Evolutionary conservation across 2,329 filamentous ascomycete species (phyloP), one percentile per base, ranked within the genome.

Genomic region (Colletotrichum ledebouriae): DNA sequence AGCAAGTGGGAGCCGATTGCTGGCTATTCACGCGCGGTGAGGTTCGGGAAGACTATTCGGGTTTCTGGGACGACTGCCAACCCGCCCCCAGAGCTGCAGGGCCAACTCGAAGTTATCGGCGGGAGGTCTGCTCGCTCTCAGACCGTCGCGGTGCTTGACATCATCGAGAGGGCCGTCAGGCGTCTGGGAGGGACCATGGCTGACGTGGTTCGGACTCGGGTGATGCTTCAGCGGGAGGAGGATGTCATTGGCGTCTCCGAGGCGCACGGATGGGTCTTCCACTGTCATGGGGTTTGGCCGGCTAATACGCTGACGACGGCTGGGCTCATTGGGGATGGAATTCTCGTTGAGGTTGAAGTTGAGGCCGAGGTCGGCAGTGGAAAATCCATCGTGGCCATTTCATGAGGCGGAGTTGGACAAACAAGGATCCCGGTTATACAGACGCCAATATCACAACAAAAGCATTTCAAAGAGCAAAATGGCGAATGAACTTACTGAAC

Each of bases 151-250:
- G 55, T 33, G 33, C 53, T 65, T 4, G 65, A 65, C 11, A 49
- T 34, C 2, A 50, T 59, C 6, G 65, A 65, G 41, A n/a, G 65
- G 10, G 47, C 53, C 0, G 9, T 65, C 4, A 29, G 22, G 7
- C 33, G 61, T 6, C n/a, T 59, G 4, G 65, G 65, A 2, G 60
- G 65, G 1, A 49, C 22, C 53, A 65, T 65, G 65, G 17, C 53
- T 22, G 65, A 68, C 2, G 65, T 68, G n/a, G 65, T 64, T 4
- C 53, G 60, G 61, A 68, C 65, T 39, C 58, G 55, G 61, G 55
- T 59, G 46, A 56, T 68, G 65, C n/a, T 59, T 10, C 60, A 22
- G 20, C 46, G 41, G 20, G 65, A 68, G 34, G 47, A 65, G 34
- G 61, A 65, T 13, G 65, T 55, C 2, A n/a, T 4, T 6, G 47